phyloP scores from a whole-genome alignment of 768 basidiomycete genomes.

The Mycena vulgaris region DNA sequence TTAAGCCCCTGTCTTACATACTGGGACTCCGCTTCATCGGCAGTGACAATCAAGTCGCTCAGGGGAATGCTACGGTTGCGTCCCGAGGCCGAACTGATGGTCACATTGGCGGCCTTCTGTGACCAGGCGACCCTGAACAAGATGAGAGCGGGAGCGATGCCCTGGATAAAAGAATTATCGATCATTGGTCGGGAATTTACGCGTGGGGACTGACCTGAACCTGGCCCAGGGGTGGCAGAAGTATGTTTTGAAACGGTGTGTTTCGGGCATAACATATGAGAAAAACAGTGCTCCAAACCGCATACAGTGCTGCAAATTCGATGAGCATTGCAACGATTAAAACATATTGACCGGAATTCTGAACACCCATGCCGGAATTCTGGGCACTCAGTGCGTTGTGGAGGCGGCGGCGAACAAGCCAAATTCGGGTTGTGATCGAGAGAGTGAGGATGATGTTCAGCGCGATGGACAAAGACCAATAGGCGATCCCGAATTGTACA shows the following conservation, averaged over 20 bases:
- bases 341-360: not conserved
- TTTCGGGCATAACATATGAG: not conserved
- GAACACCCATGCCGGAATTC: no score
- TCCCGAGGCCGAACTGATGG: no score
- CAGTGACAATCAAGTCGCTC: no score
- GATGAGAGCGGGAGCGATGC: not conserved
- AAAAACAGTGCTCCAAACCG: not conserved
- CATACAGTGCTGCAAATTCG: not conserved
- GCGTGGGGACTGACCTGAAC: not conserved
- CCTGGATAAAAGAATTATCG: not conserved
- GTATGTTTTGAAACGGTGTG: not conserved
- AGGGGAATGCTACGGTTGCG: no score
- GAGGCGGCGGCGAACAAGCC: constrained; percentile 34
- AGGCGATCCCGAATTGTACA: constrained; percentile 40
- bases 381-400: not conserved
- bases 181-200: no score
- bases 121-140: not conserved
- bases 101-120: not conserved
- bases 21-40: no score
- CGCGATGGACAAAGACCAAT: constrained; percentile 45
- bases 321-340: not conserved
- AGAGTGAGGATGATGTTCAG: constrained; percentile 52
- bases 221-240: not conserved
- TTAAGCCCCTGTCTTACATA: no score
- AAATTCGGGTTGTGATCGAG: constrained; percentile 49